A percentile compares a stretch with the other conserved stretches of the same genome.
Conservation (phyloP, 106 monocot species). For the Amphibolis antarctica region DNA sequence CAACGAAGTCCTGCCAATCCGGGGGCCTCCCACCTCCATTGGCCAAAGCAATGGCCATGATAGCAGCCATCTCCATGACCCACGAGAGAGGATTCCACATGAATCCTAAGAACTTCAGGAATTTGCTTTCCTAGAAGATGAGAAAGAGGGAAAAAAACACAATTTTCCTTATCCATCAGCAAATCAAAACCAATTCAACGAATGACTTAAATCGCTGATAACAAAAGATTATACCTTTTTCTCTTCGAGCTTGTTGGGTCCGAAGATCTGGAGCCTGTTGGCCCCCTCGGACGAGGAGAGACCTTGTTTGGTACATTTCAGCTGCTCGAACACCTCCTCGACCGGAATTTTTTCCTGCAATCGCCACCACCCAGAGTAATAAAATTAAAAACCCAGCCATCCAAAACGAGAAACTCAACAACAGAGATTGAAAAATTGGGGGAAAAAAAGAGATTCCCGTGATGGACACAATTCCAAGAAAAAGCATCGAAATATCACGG, state of each 20-base stretch:
- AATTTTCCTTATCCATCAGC: not conserved
- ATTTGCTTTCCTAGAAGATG: conserved; percentile 48
- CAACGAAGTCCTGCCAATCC: conserved; percentile 72
- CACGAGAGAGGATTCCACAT: conserved; percentile 85
- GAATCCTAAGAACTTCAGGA: conserved; percentile 62
- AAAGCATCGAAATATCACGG: too few relatives aligned
- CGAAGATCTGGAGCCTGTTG: conserved; percentile 42
- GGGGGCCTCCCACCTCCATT: conserved; percentile 54
- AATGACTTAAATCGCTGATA: not conserved
- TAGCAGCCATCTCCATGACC: conserved; percentile 73
- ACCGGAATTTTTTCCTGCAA: conserved; percentile 53
- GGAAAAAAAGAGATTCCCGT: not conserved
- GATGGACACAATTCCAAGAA: too few relatives aligned
- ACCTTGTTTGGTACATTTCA: conserved; percentile 37
- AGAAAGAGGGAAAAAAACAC: not conserved
- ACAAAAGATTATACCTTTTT: conserved; percentile 26
- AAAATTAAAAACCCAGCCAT: not conserved
- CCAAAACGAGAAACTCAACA: not conserved
- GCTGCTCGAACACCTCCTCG: conserved; percentile 52
- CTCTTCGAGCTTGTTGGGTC: conserved; percentile 62
- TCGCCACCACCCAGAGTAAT: not conserved
- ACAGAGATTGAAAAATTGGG: not conserved
- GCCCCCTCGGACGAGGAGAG: conserved; percentile 51
- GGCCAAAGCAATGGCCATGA: conserved; percentile 60
- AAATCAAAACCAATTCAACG: not conserved